phyloP scores from a whole-genome alignment of 768 basidiomycete species.

The Termitomyces sp. region DNA sequence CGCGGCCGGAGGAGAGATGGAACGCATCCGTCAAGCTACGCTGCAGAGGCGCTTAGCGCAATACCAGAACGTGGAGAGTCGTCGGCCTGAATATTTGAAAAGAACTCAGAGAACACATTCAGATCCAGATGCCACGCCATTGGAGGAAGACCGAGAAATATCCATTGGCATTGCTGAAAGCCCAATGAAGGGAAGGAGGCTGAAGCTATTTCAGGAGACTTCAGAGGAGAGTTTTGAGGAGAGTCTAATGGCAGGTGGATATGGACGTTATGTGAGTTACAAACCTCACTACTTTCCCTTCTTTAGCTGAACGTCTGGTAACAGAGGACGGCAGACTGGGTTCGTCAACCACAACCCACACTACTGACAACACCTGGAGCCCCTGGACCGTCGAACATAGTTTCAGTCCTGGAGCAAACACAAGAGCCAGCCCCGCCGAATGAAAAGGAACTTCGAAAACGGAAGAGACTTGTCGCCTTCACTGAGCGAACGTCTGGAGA shows the following conservation, averaged over 20 bases:
- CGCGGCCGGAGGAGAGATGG: conserved; percentile 51
- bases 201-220: conserved; percentile 78
- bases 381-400: conserved; percentile 42
- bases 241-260: conserved; percentile 79
- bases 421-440: conserved; percentile 35
- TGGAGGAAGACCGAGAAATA: conserved; percentile 29
- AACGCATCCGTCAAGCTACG: conserved; percentile 54
- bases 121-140: conserved; percentile 36
- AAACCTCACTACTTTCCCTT: background rate
- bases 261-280: conserved; percentile 64
- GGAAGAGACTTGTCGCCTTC: conserved; percentile 69
- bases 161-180: conserved; percentile 65
- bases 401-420: conserved; percentile 36
- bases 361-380: conserved; percentile 34
- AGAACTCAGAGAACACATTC: conserved; percentile 49
- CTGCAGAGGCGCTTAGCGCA: conserved; percentile 48
- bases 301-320: conserved; percentile 12
- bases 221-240: conserved; percentile 85
- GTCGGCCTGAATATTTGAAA: conserved; percentile 70
- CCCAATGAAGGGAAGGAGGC: conserved; percentile 67
- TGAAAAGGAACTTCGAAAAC: conserved; percentile 66
- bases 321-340: conserved; percentile 61
- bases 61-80: conserved; percentile 53
- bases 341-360: conserved; percentile 52
- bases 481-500: conserved; percentile 31